These are phyloP conservation scores for Nakazawaea wyomingensis DNA, from an alignment of 805 yeast species.

Conservation along the genomic window DNA sequence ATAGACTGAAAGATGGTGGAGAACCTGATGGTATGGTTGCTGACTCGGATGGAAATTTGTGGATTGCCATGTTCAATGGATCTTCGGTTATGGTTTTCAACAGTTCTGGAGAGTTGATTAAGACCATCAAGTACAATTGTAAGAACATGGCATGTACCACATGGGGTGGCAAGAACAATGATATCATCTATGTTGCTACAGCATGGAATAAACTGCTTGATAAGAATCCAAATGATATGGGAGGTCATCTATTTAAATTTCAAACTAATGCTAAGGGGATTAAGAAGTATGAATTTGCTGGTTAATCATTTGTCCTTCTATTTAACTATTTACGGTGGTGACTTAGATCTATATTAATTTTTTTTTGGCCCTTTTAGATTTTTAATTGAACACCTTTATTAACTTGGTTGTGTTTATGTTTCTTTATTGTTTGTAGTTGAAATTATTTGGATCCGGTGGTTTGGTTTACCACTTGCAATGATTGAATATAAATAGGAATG, in stretches of 20 bases:
- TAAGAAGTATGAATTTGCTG: conserved; percentile 24
- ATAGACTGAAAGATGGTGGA: conserved; percentile 11
- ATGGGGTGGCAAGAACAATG: conserved; percentile 29
- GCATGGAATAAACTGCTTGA: conserved; percentile 16
- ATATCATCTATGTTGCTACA: conserved; percentile 22
- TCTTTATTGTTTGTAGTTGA: too few species aligned
- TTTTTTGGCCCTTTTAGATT: too few species aligned
- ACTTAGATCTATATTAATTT: too few species aligned
- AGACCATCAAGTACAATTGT: conserved; percentile 19
- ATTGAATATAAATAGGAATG: too few species aligned
- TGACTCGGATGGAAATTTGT: conserved; percentile 16
- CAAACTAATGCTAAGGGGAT: conserved; percentile 22
- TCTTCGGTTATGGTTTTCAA: conserved; percentile 18
- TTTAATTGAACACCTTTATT: too few species aligned
- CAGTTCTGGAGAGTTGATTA: conserved; percentile 23
- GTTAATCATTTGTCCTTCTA: too few species aligned
- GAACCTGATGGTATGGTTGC: conserved; percentile 19
- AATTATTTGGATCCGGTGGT: too few species aligned
- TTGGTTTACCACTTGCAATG: too few species aligned
- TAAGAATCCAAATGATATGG: conserved; percentile 18
- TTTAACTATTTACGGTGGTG: too few species aligned
- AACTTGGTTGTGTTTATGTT: too few species aligned
- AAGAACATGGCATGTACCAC: conserved; percentile 26
- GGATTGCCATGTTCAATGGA: conserved; percentile 21
- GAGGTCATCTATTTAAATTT: conserved; percentile 27